Base-by-base conservation (phyloP, 139 green algal genomes). In the Micromonas pusilla region DNA sequence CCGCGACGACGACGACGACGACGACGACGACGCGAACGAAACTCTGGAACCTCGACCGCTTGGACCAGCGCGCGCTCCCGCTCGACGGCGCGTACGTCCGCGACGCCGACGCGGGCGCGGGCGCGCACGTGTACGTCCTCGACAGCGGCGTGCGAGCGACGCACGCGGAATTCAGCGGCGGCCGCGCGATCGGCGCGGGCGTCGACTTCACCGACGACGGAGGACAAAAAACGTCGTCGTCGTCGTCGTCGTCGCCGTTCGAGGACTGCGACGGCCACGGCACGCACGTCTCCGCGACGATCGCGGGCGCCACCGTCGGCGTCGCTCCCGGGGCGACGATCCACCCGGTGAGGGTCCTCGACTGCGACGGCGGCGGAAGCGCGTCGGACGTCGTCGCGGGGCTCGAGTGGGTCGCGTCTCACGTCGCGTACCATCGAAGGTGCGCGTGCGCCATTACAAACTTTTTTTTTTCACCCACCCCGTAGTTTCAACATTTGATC, bases 321-420 rank as follows among this genome's bases (percentile, higher is more conserved):
- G 60, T 68, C 25, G 60, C 60, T 19, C 60, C 60, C 6, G 25
- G 26, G 19, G 60, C 23, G 5, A 25, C 19, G 25, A 36, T 68
- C 25, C 25, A 36, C n/a, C 60, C 60, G 5, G 60, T 28, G 25
- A 9, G 60, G 25, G 60, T 68, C 60, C 60, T 68, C n/a, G 60
- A 68, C 60, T 68, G 60, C 60, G 6, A 28, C 16, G 60, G 60
- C 9, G 60, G 23, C 37, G 76, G 76, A 20, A 60, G 54, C 66
- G 57, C 39, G 20, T 63, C 65, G 3, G 66, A 74, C 36, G 33
- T 81, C 65, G 45, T 45, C 28, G 76, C 62, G 20, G 76, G 26
- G 9, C n/a, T 80, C 16, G 73, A 80, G 3, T 80, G 73, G 73
- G 13, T 53, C 63, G 39, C 39, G 32, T 26, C 33, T 33, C 67